These are phyloP conservation scores for Cynara cardunculus DNA, from an alignment of 129 eudicot species.

Conservation along the genomic window DNA sequence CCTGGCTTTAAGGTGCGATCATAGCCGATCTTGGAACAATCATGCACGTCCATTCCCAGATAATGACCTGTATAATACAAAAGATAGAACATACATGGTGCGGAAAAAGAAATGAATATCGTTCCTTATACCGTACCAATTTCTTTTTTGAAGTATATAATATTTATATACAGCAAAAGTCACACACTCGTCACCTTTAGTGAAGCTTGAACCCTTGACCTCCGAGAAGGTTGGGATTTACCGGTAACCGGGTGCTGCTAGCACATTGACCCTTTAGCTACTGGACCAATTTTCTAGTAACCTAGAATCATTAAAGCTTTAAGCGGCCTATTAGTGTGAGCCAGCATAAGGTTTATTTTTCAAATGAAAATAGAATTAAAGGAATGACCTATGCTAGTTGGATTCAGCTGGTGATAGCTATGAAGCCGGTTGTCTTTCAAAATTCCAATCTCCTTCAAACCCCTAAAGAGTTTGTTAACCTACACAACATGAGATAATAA, in stretches of 20 bases:
- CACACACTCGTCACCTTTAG: background rate
- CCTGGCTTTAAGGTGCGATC: constrained; percentile 87
- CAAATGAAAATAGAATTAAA: background rate
- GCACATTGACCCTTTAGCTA: too few species aligned
- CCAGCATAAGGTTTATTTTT: background rate
- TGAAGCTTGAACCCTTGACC: too few species aligned
- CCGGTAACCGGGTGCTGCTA: too few species aligned
- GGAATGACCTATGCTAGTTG: constrained; percentile 76
- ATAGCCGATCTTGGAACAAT: constrained; percentile 65
- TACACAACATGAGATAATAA: constrained; percentile 14
- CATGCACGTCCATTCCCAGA: constrained; percentile 97
- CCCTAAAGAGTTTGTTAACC: constrained; percentile 67
- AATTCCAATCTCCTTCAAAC: constrained; percentile 67
- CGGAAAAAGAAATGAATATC: background rate
- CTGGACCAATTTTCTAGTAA: background rate
- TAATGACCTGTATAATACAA: constrained; percentile 63
- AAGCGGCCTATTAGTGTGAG: background rate
- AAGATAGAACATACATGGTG: background rate
- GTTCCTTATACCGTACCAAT: background rate
- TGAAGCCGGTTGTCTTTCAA: constrained; percentile 48
- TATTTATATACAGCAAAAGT: background rate
- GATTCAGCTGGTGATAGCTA: constrained; percentile 71
- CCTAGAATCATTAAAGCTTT: background rate
- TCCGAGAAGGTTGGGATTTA: too few species aligned
- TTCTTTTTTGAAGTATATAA: background rate